These are phyloP conservation scores for Leishmania gerbilli DNA, from an alignment of 208 protist species.

Conservation along the genomic window DNA sequence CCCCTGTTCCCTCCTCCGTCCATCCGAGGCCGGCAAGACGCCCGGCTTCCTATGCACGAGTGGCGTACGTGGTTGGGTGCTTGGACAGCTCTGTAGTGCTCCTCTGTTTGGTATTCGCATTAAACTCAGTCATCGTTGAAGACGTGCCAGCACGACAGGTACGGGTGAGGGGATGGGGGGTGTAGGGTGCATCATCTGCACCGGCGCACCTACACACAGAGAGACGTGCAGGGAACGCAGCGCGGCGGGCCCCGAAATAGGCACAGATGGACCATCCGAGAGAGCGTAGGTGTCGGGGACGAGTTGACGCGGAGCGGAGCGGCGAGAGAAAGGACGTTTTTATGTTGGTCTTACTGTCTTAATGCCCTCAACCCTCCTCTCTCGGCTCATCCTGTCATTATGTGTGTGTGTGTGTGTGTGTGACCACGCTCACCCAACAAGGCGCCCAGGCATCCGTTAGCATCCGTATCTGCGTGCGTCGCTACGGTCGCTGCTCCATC, in stretches of 20 bases:
- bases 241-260: not conserved
- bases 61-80: not conserved
- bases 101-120: not conserved
- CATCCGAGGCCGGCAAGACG: too few species aligned
- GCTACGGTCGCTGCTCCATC: not conserved
- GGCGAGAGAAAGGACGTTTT: not conserved
- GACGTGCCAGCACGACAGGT: not conserved
- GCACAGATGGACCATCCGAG: not conserved
- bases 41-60: not conserved
- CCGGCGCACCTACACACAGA: not conserved
- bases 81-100: not conserved
- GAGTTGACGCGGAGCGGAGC: not conserved
- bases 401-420: not conserved
- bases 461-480: not conserved
- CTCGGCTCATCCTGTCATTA: not conserved
- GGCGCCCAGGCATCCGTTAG: not conserved
- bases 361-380: not conserved
- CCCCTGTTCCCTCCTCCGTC: too few species aligned
- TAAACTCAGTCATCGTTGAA: not conserved
- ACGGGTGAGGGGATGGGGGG: not conserved
- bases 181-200: not conserved
- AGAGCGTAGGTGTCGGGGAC: not conserved
- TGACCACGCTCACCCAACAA: not conserved
- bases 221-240: not conserved
- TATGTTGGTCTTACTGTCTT: not conserved